Evolutionary conservation across 495 filamentous ascomycete species (phyloP), one percentile per base, ranked within the genome.

Genomic region (Umbilicaria muhlenbergii): DNA sequence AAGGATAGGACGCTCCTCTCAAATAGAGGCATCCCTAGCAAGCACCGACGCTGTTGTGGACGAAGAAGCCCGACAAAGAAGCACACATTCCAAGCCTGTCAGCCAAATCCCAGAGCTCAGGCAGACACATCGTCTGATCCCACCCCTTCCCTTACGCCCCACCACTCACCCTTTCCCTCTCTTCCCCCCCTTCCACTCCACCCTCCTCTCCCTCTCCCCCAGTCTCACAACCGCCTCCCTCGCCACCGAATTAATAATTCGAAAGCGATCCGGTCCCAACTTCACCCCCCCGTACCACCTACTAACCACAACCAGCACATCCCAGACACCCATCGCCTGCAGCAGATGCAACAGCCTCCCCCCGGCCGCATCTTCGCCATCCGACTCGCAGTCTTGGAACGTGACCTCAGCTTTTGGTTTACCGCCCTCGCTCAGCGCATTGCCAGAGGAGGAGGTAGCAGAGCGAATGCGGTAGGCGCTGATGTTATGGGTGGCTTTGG

Each of bases 351-450:
- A 65, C 52, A 96, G 53, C 19, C 91, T 72, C 0, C 80, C 77
- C 1, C 91, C 91, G 4, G 91, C 91, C 17, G 91, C 91, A n/a
- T 80, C 83, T 67, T 98, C 91, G 11, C 91, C 91, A 56, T 98
- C 91, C 57, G 96, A 91, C 51, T 98, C 80, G 55, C 80, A 93
- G 61, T 98, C 91, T 58, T 95, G 85, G 45, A 77, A 82, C 32
- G 68, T 69, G 15, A 78, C 73, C 48, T 69, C 69, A 0, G 63
- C 56, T 5, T 58, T 52, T 32, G 70, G 61, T 8, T 52, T 49
- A 6, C 56, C 58, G 36, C 46, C 52, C 0, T 61, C 56, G n/a
- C 65, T 67, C 33, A 11, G 34, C n/a, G 31, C 16, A 15, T 44
- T 44, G 11, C 17, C 24, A 13, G 35, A 8, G 35, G 5, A 37